Conservation (phyloP, 2,329 filamentous ascomycete genomes). For the Phyllosticta capitalensis region DNA sequence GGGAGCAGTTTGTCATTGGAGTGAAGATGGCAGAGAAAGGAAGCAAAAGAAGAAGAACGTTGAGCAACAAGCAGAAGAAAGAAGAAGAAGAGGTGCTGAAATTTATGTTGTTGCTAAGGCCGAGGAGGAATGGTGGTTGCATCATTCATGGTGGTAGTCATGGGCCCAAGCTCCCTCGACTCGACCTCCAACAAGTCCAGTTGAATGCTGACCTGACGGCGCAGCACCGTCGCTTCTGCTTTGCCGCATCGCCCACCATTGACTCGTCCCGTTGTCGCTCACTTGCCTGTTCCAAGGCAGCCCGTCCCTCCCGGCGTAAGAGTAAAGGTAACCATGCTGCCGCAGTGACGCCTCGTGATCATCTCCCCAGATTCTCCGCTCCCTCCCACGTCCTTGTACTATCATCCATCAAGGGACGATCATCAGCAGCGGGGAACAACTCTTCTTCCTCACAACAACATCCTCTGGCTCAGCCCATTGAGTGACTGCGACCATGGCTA, state of each 20-base stretch:
- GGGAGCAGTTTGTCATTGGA: not conserved
- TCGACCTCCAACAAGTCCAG: not conserved
- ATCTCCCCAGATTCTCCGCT: constrained; percentile 11
- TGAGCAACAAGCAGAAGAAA: no score
- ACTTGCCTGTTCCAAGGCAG: not conserved
- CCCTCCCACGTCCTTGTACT: constrained; percentile 3
- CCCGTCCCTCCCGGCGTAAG: not conserved
- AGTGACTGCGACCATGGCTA: constrained; percentile 22
- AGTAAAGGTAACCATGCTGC: constrained; percentile 6
- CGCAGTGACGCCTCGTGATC: constrained; percentile 10
- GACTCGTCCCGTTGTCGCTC: not conserved
- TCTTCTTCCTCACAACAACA: constrained; percentile 36
- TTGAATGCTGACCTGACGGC: not conserved
- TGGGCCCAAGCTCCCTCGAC: constrained; percentile 7
- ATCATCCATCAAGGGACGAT: constrained; percentile 4
- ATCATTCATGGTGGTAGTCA: not conserved
- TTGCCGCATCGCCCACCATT: not conserved
- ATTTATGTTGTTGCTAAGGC: no score
- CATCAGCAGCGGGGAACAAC: constrained; percentile 10
- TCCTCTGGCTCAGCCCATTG: constrained; percentile 50
- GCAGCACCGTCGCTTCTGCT: not conserved
- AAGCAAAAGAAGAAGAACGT: no score
- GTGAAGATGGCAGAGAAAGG: not conserved
- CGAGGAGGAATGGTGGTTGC: not conserved
- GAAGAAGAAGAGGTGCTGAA: no score